Percentiles rank a stretch among this genome's conserved stretches.
These are phyloP conservation scores for Boletus calvinii DNA, from an alignment of 1,284 basidiomycete species.

Conservation along the genomic window DNA sequence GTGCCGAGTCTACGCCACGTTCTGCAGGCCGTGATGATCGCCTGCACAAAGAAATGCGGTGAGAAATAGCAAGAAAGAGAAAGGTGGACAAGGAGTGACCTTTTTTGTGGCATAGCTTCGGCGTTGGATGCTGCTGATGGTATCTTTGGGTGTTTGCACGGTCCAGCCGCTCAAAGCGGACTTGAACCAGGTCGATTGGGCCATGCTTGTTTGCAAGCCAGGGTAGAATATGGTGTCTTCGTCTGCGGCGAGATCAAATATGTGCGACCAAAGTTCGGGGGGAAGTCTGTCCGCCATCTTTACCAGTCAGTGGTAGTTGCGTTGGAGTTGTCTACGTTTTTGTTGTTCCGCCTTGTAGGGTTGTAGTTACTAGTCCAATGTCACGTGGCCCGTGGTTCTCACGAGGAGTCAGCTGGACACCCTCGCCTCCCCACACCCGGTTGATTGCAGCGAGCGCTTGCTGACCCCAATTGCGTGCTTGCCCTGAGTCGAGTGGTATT, in stretches of 20 bases:
- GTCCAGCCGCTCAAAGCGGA: slow-evolving; percentile 49
- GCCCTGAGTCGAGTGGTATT: too few species aligned
- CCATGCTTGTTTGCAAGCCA: slow-evolving; percentile 56
- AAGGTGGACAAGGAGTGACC: slow-evolving; percentile 34
- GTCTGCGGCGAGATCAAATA: slow-evolving; percentile 66
- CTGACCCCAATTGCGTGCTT: too few species aligned
- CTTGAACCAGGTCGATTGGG: slow-evolving; percentile 58
- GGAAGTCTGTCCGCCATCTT: slow-evolving; percentile 46
- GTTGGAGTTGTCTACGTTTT: not conserved
- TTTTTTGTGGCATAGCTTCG: slow-evolving; percentile 63
- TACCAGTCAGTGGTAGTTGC: not conserved
- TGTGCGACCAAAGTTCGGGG: slow-evolving; percentile 63
- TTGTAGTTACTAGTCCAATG: too few species aligned
- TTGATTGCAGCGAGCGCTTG: too few species aligned
- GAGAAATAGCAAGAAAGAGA: not conserved
- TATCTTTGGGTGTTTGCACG: slow-evolving; percentile 56
- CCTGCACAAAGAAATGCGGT: slow-evolving; percentile 38
- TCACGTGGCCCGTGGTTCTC: not conserved
- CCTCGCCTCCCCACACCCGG: too few species aligned
- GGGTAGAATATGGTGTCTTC: slow-evolving; percentile 62
- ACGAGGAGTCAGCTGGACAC: too few species aligned
- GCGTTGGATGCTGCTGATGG: slow-evolving; percentile 52
- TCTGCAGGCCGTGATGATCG: slow-evolving; percentile 61
- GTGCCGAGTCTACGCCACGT: slow-evolving; percentile 52
- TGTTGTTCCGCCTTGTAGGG: not conserved